A percentile compares a stretch with the other conserved stretches of the same genome.
These are phyloP conservation scores for Monilinia fructicola DNA, from an alignment of 2,329 filamentous ascomycete genomes.

Conservation along the genomic window DNA sequence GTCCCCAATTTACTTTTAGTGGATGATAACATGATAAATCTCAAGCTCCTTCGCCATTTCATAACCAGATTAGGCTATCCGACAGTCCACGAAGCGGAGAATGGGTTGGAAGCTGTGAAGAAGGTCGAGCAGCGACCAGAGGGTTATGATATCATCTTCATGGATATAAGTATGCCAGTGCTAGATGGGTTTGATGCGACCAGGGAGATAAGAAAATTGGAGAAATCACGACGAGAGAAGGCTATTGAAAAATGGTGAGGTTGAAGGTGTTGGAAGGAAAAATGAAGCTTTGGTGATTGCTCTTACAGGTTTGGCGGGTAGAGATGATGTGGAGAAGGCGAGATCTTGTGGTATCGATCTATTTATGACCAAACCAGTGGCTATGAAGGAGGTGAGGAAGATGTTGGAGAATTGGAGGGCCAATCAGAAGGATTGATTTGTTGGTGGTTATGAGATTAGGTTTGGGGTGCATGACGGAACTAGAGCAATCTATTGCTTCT, in stretches of 20 bases:
- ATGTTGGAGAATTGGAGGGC: constrained; percentile 43
- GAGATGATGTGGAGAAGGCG: constrained; percentile 42
- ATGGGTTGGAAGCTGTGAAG: constrained; percentile 51
- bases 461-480: neutral
- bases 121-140: constrained; percentile 43
- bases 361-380: constrained; percentile 45
- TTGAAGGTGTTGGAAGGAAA: constrained; percentile 27
- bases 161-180: constrained; percentile 57
- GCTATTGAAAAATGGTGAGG: constrained; percentile 17
- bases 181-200: constrained; percentile 54
- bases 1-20: constrained; percentile 42
- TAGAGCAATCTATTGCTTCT: neutral
- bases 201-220: constrained; percentile 45
- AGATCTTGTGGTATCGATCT: constrained; percentile 42
- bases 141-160: constrained; percentile 46
- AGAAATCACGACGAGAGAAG: constrained; percentile 45
- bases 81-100: constrained; percentile 45
- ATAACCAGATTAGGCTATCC: constrained; percentile 44
- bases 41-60: constrained; percentile 44
- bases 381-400: constrained; percentile 45
- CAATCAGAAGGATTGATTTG: constrained; percentile 33
- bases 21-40: constrained; percentile 47
- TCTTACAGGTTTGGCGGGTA: constrained; percentile 42
- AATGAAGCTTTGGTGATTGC: constrained; percentile 43
- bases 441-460: neutral